phyloP scores from a whole-genome alignment of 805 yeast species.

The Cyberlindnera misumaiensis region DNA sequence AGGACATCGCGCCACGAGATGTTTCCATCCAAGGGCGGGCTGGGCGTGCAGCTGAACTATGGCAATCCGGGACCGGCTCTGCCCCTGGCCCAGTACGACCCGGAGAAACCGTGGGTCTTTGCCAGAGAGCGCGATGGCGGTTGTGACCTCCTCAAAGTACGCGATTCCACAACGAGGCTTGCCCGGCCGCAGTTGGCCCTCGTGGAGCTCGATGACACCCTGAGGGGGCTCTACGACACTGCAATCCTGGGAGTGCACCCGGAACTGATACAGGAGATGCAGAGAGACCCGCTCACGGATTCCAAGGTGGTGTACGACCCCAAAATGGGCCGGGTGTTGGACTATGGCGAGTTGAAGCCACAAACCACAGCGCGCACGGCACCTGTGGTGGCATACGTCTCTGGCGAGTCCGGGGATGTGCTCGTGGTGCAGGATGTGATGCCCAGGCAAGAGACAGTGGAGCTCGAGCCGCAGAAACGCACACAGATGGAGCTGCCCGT shows the following conservation, averaged over 20 bases:
- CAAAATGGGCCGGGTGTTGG: constrained; percentile 19
- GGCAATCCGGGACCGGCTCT: constrained; percentile 34
- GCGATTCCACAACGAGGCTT: background rate
- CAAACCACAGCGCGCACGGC: too few relatives aligned
- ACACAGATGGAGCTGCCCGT: constrained; percentile 4
- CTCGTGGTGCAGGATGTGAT: constrained; percentile 3
- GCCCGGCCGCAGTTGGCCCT: constrained; percentile 2
- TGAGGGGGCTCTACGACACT: background rate
- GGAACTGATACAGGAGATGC: constrained; percentile 1
- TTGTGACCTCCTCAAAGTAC: constrained; percentile 9
- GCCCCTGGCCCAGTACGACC: constrained; percentile 11
- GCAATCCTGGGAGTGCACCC: constrained; percentile 1
- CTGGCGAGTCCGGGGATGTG: constrained; percentile 2
- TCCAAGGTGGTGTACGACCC: constrained; percentile 30
- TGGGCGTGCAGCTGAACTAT: constrained; percentile 36
- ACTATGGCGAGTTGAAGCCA: constrained; percentile 1
- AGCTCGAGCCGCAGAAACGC: background rate
- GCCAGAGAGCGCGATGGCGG: constrained; percentile 23
- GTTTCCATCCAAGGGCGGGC: constrained; percentile 37
- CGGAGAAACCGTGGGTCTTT: constrained; percentile 20
- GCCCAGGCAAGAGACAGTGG: background rate
- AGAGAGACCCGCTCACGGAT: constrained; percentile 1
- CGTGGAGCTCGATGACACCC: background rate
- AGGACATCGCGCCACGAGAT: constrained; percentile 3
- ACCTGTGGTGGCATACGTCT: constrained; percentile 6